Evolutionary conservation across 495 filamentous ascomycete species (phyloP), one percentile per base, ranked within the genome.

Genomic region (Xylaria intraflava): DNA sequence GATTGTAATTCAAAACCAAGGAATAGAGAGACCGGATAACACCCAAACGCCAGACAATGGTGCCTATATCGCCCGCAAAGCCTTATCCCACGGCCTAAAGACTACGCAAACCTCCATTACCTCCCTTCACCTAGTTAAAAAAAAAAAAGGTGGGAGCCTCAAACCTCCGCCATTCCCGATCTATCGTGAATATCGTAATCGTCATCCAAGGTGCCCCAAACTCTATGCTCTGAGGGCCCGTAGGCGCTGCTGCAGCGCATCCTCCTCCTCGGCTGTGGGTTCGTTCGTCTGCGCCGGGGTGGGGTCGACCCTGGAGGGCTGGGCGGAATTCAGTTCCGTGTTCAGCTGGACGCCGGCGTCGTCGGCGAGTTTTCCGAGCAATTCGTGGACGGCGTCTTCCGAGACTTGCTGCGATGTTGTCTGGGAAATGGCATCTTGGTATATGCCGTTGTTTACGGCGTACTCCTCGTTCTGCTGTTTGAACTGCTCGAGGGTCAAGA

Each of bases 381-480:
- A 66, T 54, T 86, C 78, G 68, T 92, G 88, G 10, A 92, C 88
- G 60, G 88, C 87, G 48, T 90, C 88, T 61, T 91, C 88, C 53
- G 87, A 86, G 36, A 87, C 88, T 49, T 81, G 84, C 23, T 85
- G 80, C 11, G 85, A 84, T 0, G 88, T 90, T 42, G 83, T 83
- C 39, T 80, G 80, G 8, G 82, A 80, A 42, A 88, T 90, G 38
- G 87, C 87, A 64, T 88, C 89, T 69, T 90, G 85, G 72, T 90
- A 90, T 70, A 89, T 89, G 22, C 83, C 84, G 45, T 86, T 89
- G 61, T 79, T 82, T 58, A 91, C 86, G 66, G 89, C 88, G 52
- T 91, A 82, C 59, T 91, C 86, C 61, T 91, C 88, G 72, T 89
- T 90, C 68, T 92, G 87, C 40, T 78, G 76, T 66, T 89, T 84